A percentile compares a stretch with the other conserved stretches of the same genome.
Conservation (phyloP, 345 rosid species). For the Ricinus communis region DNA sequence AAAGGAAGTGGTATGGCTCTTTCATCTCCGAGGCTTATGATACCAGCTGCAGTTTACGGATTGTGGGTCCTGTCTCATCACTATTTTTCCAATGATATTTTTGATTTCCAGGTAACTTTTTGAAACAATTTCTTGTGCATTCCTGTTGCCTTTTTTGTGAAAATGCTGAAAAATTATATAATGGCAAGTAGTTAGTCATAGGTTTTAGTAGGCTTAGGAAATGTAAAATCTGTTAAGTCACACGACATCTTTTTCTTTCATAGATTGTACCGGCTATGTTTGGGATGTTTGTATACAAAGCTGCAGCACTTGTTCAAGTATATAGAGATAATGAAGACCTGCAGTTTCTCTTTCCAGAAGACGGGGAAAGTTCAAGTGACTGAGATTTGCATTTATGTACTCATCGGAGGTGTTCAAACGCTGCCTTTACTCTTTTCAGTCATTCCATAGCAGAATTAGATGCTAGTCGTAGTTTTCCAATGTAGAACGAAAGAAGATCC, state of each 20-base stretch:
- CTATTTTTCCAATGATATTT: slow-evolving; percentile 51
- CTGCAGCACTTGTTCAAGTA: slow-evolving; percentile 90
- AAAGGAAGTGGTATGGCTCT: slow-evolving; percentile 77
- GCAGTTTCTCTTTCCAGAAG: slow-evolving; percentile 63
- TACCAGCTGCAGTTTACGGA: slow-evolving; percentile 76
- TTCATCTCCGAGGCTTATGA: slow-evolving; percentile 86
- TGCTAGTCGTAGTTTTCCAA: neutral
- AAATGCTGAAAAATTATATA: too few species aligned
- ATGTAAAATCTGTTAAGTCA: neutral
- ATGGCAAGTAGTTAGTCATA: too few species aligned
- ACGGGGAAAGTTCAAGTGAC: slow-evolving; percentile 34
- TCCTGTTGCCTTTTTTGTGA: neutral
- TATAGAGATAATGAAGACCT: slow-evolving; percentile 92
- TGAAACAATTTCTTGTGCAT: neutral
- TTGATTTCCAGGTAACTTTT: slow-evolving; percentile 75
- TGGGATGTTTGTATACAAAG: slow-evolving; percentile 92
- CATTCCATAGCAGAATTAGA: neutral
- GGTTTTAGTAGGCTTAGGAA: neutral
- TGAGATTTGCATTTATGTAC: slow-evolving; percentile 5
- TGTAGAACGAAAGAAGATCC: neutral
- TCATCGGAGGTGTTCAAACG: neutral
- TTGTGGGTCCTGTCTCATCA: slow-evolving; percentile 74
- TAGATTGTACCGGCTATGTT: slow-evolving; percentile 91
- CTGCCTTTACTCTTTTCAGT: neutral
- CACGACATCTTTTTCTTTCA: neutral